Percentiles rank a stretch among this genome's conserved stretches.
phyloP scores from a whole-genome alignment of 2,329 filamentous ascomycete species.

The Talaromyces sp. region DNA sequence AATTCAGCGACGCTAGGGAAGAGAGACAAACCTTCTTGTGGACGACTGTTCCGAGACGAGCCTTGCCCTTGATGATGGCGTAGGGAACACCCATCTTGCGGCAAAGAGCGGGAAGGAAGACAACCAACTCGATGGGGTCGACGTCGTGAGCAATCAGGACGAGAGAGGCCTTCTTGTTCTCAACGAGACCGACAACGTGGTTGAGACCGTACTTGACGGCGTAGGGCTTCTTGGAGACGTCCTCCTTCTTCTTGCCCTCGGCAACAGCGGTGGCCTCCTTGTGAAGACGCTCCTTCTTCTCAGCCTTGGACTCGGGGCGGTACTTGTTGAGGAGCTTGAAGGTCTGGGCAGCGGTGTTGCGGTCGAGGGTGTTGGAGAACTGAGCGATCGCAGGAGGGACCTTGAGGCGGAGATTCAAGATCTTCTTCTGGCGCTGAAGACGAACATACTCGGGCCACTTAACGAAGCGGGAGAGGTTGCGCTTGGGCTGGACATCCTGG shows the following conservation, averaged over 20 bases:
- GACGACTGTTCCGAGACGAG: slow-evolving; percentile 94
- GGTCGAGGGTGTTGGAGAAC: slow-evolving; percentile 96
- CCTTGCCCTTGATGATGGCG: slow-evolving; percentile 99
- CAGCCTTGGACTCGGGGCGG: slow-evolving; percentile 95
- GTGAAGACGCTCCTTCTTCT: slow-evolving; percentile 99
- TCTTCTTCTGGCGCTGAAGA: slow-evolving; percentile 92
- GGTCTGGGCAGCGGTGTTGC: slow-evolving; percentile 91
- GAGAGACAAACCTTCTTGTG: slow-evolving; percentile 83
- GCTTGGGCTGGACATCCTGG: slow-evolving; percentile 95
- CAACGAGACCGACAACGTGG: slow-evolving; percentile 94
- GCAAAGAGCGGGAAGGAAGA: slow-evolving; percentile 98
- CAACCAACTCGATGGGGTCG: slow-evolving; percentile 98
- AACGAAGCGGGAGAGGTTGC: slow-evolving; percentile 96
- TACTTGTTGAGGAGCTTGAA: slow-evolving; percentile 99
- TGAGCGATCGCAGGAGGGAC: slow-evolving; percentile 95
- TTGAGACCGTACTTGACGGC: slow-evolving; percentile 99
- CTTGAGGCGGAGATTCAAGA: slow-evolving; percentile 97
- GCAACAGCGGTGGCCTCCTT: slow-evolving; percentile 97
- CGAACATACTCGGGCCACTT: slow-evolving; percentile 99
- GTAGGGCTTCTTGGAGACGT: slow-evolving; percentile 99
- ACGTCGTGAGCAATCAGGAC: slow-evolving; percentile 99
- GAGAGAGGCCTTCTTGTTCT: slow-evolving; percentile 99
- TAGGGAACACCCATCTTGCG: slow-evolving; percentile 99
- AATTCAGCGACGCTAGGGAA: background rate
- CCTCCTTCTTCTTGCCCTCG: slow-evolving; percentile 99